These are phyloP conservation scores for maize (Zea mays) DNA, from an alignment of 176 grass and related monocot genomes.

Conservation along the genomic window DNA sequence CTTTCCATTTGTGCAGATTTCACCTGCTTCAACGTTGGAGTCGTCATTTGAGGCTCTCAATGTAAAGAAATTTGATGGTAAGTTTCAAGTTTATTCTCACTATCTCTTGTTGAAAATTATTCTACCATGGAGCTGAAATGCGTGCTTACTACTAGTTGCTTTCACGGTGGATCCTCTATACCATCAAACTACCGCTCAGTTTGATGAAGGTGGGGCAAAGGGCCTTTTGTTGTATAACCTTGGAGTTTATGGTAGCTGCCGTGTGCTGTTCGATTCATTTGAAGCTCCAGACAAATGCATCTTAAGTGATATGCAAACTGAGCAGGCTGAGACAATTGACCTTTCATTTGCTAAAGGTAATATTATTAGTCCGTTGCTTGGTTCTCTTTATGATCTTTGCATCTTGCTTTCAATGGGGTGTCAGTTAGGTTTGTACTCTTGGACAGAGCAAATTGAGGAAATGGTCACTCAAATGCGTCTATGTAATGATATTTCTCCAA, in stretches of 20 bases:
- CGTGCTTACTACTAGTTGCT: constrained; percentile 57
- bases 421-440: constrained; percentile 37
- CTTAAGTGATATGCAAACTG: constrained; percentile 43
- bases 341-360: constrained; percentile 90
- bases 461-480: constrained; percentile 72
- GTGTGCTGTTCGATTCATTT: constrained; percentile 92
- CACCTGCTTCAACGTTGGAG: constrained; percentile 79
- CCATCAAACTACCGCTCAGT: constrained; percentile 95
- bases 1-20: constrained; percentile 56
- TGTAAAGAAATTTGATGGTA: constrained; percentile 97
- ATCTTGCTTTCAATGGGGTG: constrained; percentile 28
- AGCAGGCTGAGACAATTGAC: constrained; percentile 57
- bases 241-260: constrained; percentile 79
- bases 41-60: constrained; percentile 93
- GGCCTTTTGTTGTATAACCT: constrained; percentile 92
- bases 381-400: constrained; percentile 6
- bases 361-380: constrained; percentile 12
- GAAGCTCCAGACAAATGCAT: constrained; percentile 77
- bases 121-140: constrained; percentile 22
- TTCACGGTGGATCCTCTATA: constrained; percentile 92
- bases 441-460: constrained; percentile 68
- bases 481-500: constrained; percentile 79
- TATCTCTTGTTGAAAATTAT: constrained; percentile 30
- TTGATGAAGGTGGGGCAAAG: constrained; percentile 97
- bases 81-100: constrained; percentile 31